Evolutionary conservation across 2,329 filamentous ascomycete species (phyloP).

Genomic region (Aphanocladium album): DNA sequence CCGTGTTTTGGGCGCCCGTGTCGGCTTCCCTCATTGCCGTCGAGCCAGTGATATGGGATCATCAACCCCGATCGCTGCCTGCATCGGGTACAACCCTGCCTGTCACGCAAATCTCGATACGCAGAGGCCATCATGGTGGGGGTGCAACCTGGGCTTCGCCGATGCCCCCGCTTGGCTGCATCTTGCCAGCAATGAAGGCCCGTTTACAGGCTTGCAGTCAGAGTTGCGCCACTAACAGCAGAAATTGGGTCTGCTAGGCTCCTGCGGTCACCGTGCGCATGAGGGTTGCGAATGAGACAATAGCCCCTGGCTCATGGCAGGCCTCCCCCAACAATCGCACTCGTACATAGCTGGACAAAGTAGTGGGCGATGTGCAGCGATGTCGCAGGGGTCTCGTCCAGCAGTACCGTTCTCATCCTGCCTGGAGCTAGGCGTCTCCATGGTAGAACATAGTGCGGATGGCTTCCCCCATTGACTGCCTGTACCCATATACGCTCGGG

Average conservation of each 20-base stretch:
- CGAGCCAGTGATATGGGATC: neutral
- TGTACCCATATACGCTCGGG: too few species aligned
- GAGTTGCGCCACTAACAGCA: neutral
- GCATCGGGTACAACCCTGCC: constrained; percentile 8
- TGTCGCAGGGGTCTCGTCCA: neutral
- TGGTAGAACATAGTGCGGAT: neutral
- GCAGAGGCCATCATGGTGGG: constrained; percentile 6
- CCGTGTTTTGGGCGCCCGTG: neutral
- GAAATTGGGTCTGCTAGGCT: neutral
- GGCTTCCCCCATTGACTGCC: neutral
- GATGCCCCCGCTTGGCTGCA: constrained; percentile 6
- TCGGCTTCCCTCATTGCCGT: neutral
- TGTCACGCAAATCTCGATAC: constrained; percentile 8
- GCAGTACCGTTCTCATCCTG: neutral
- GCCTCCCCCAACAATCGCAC: neutral
- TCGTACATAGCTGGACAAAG: neutral
- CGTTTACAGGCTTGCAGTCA: neutral
- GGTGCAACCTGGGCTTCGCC: constrained; percentile 1
- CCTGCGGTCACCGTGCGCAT: neutral
- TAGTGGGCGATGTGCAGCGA: neutral
- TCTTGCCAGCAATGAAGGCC: neutral
- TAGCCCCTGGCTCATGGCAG: neutral
- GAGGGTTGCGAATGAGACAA: neutral
- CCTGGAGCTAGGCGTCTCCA: neutral
- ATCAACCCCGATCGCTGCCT: neutral